Percentiles rank a stretch among this genome's conserved stretches.
phyloP scores from a whole-genome alignment of 805 yeast genomes.

The Kodamaea kakaduensis region DNA sequence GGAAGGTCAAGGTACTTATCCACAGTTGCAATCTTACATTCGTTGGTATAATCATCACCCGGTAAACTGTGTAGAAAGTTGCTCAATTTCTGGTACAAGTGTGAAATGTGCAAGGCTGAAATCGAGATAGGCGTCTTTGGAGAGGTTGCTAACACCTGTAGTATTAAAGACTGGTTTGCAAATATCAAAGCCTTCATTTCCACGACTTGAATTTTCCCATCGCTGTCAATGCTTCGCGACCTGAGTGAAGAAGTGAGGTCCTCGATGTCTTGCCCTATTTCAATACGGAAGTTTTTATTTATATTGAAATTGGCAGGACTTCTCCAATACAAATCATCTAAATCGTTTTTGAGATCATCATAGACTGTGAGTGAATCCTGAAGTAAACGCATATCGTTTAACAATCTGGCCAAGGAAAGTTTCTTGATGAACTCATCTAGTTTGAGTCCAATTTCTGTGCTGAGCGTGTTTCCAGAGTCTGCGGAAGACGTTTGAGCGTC shows the following conservation, averaged over 20 bases:
- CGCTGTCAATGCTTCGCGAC: slow-evolving; percentile 5
- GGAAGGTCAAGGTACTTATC: slow-evolving; percentile 37
- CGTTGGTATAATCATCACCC: slow-evolving; percentile 11
- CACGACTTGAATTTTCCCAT: slow-evolving; percentile 19
- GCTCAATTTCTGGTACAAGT: slow-evolving; percentile 33
- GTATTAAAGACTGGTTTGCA: slow-evolving; percentile 30
- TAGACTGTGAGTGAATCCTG: slow-evolving; percentile 60
- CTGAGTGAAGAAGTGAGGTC: slow-evolving; percentile 1
- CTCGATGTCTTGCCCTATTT: slow-evolving; percentile 6
- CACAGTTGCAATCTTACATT: slow-evolving; percentile 29
- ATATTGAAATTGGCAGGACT: slow-evolving; percentile 7
- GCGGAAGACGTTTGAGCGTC: neutral
- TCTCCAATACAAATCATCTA: slow-evolving; percentile 15
- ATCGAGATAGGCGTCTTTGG: slow-evolving; percentile 37
- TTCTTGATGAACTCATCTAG: slow-evolving; percentile 32
- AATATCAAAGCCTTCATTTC: slow-evolving; percentile 31
- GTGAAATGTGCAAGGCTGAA: slow-evolving; percentile 38
- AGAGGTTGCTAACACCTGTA: slow-evolving; percentile 33
- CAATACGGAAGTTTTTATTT: slow-evolving; percentile 4
- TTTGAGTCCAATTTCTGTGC: slow-evolving; percentile 9
- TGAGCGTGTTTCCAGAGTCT: neutral
- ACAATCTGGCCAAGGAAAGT: slow-evolving; percentile 49
- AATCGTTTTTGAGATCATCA: slow-evolving; percentile 37
- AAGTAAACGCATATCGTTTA: slow-evolving; percentile 51
- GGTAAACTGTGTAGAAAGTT: slow-evolving; percentile 39